These are phyloP conservation scores for Bruguiera hainesii DNA, from an alignment of 441 rosid species.

Conservation along the genomic window DNA sequence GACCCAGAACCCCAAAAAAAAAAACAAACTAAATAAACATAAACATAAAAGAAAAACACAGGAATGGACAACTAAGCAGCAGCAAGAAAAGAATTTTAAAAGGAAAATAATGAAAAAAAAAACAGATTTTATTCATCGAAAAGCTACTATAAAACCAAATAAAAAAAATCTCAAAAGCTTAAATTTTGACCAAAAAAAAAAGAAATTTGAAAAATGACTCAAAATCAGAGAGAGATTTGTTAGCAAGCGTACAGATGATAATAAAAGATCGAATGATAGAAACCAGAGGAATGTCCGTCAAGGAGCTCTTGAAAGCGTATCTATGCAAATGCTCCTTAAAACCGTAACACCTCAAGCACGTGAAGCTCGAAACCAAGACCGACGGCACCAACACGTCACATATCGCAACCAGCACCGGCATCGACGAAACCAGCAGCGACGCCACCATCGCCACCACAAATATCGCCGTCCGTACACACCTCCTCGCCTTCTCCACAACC, in stretches of 20 bases:
- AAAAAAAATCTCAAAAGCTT: no score
- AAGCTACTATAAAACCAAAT: no score
- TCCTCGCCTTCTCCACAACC: conserved; percentile 62
- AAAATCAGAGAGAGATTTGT: no score
- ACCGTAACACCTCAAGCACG: conserved; percentile 66
- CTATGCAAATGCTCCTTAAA: conserved; percentile 48
- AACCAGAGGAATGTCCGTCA: conserved; percentile 75
- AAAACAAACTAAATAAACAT: background rate
- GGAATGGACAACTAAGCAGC: no score
- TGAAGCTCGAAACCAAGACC: conserved; percentile 60
- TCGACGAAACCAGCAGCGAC: conserved; percentile 76
- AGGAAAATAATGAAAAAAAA: no score
- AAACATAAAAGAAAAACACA: background rate
- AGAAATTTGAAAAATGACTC: no score
- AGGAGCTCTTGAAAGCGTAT: conserved; percentile 69
- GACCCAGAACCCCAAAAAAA: background rate
- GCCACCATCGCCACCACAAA: conserved; percentile 89
- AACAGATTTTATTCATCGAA: no score
- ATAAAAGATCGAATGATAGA: conserved; percentile 75
- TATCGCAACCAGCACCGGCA: conserved; percentile 73
- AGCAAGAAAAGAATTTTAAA: no score
- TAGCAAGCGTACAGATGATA: conserved; percentile 47
- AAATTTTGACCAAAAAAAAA: background rate
- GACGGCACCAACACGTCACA: conserved; percentile 63
- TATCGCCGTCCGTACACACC: conserved; percentile 63